Conservation (phyloP, 345 rosid genomes). For the Aurinia saxatilis region DNA sequence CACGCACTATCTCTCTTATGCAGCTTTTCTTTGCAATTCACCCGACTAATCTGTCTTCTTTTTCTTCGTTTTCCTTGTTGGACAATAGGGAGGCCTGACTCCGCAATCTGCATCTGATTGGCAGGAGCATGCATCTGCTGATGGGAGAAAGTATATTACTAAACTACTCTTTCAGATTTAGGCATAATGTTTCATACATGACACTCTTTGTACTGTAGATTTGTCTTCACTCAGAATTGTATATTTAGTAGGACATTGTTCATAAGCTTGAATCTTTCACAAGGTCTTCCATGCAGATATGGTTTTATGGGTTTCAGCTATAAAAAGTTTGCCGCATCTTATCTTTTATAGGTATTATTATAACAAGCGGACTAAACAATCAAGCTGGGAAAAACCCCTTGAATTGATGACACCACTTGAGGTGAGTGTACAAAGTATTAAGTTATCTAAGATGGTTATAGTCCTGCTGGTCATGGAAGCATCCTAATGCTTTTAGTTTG, state of each 20-base stretch:
- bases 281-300: neutral
- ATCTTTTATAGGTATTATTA: slow-evolving; percentile 67
- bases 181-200: neutral
- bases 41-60: neutral
- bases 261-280: neutral
- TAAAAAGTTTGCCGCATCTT: neutral
- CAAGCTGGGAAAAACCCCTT: slow-evolving; percentile 96
- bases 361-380: slow-evolving; percentile 87
- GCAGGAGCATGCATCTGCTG: slow-evolving; percentile 88
- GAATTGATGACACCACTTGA: slow-evolving; percentile 96
- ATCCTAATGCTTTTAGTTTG: neutral
- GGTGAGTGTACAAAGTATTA: slow-evolving; percentile 40
- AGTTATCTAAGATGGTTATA: neutral
- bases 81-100: slow-evolving; percentile 26
- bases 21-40: neutral
- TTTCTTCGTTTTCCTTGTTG: slow-evolving; percentile 1
- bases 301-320: neutral
- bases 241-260: too few species aligned
- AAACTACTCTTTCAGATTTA: neutral
- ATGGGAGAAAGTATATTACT: slow-evolving; percentile 71
- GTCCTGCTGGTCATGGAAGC: neutral
- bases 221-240: too few species aligned
- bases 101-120: slow-evolving; percentile 73
- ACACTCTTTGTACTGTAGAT: neutral
- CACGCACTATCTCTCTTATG: neutral